A percentile compares a stretch with the other conserved stretches of the same genome.
Evolutionary conservation across 2,329 filamentous ascomycete genomes (phyloP).

Genomic region (Pyrenochaeta sp.): DNA sequence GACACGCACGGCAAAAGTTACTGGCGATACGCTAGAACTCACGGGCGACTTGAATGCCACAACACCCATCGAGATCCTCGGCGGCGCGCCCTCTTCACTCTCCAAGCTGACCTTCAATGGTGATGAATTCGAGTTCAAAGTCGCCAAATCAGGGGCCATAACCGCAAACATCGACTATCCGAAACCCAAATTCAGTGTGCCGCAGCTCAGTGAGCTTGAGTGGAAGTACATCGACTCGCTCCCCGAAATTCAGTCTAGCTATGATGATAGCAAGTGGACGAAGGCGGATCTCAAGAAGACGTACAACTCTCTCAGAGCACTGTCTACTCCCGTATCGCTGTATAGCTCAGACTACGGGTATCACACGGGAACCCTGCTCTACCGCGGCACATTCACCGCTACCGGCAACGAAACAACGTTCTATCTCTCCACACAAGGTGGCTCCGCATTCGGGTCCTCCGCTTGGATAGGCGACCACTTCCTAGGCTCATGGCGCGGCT

Average conservation of each 20-base stretch:
- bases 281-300: conserved; percentile 65
- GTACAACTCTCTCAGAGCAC: conserved; percentile 65
- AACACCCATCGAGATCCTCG: conserved; percentile 72
- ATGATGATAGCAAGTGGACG: conserved; percentile 75
- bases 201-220: conserved; percentile 64
- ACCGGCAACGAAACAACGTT: conserved; percentile 67
- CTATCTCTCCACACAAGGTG: conserved; percentile 69
- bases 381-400: conserved; percentile 73
- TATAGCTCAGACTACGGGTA: conserved; percentile 79
- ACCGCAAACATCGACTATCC: conserved; percentile 61
- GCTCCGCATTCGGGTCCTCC: conserved; percentile 71
- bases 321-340: conserved; percentile 70
- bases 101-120: conserved; percentile 71
- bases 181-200: conserved; percentile 62
- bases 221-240: conserved; percentile 78
- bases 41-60: conserved; percentile 78
- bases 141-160: conserved; percentile 58
- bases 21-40: conserved; percentile 66
- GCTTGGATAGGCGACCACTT: conserved; percentile 71
- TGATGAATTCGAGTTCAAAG: conserved; percentile 49
- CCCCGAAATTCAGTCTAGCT: conserved; percentile 70
- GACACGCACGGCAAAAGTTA: conserved; percentile 66
- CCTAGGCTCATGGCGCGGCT: conserved; percentile 71
- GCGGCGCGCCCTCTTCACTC: conserved; percentile 62
- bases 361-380: conserved; percentile 73